Base-by-base conservation (phyloP, 2,329 filamentous ascomycete genomes). In the Nannizzia gypsea region DNA sequence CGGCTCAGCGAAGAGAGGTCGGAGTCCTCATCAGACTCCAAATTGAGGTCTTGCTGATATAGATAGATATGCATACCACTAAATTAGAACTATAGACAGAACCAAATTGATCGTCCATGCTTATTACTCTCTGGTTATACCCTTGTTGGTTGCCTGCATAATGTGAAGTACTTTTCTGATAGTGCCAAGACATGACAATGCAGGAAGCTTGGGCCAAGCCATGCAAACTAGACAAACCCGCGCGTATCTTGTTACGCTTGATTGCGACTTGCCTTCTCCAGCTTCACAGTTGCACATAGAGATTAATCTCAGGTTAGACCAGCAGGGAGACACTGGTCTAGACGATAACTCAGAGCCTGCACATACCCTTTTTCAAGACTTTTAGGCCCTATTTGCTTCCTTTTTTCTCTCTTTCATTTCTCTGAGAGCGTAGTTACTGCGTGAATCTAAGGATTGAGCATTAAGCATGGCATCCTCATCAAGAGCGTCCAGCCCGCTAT, bases 401-500 rank as follows among this genome's bases (percentile, higher is more conserved):
- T 22, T 13, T 22, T 3, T 50, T 42, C n/a, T 42, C n/a, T 8
- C n/a, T 42, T 8, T 5, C n/a, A 3, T 13, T 8, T n/a, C 38
- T 42, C 15, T n/a, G 6, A 17, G 38, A 42, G n/a, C 5, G 40
- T n/a, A 17, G 4, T 5, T 50, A n/a, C 24, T 0, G 46, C 5
- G 9, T 50, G 22, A 1, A 15, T 22, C 6, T 13, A 1, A 26
- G 4, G 22, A 46, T 9, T 20, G 42, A 24, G 42, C 8, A 2
- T 15, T 15, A 34, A 20, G 9, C 50, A 63, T 63, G 62, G 62
- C 62, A 26, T 63, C 62, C 28, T 63, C 61, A 8, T 63, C 62
- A 5, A 61, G 59, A 36, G 57, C 71, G 31, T 78, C 81, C 64
- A 88, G 84, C 66, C 86, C 84, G 60, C 79, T 89, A 63, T 83